phyloP scores from a whole-genome alignment of 306 rosid genomes.

The Myrica gale region DNA sequence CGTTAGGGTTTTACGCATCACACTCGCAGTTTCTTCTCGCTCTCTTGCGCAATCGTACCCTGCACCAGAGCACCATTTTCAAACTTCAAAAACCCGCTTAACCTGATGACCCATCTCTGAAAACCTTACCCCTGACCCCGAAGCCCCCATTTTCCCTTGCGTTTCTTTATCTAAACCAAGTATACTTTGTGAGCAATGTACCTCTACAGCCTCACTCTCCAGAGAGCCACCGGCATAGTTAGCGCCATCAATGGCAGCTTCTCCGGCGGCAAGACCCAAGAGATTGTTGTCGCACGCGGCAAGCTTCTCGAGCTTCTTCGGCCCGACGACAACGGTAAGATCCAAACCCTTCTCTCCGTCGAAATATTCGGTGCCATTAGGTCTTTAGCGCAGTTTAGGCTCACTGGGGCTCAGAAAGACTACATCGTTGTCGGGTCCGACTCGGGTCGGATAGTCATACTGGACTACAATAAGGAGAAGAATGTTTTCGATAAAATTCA shows the following conservation, averaged over 20 bases:
- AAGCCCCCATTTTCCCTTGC: neutral
- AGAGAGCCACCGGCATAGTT: conserved; percentile 85
- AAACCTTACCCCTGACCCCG: neutral
- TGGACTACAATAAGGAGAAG: conserved; percentile 78
- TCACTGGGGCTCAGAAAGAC: conserved; percentile 85
- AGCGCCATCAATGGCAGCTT: conserved; percentile 91
- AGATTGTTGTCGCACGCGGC: conserved; percentile 88
- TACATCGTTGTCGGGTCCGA: conserved; percentile 87
- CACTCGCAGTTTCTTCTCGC: neutral
- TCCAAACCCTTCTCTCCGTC: conserved; percentile 92
- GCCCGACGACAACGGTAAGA: conserved; percentile 85
- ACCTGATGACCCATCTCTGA: neutral
- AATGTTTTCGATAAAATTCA: conserved; percentile 85
- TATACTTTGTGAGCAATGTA: conserved; percentile 51
- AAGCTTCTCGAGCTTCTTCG: conserved; percentile 94
- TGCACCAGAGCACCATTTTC: neutral
- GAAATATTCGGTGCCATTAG: conserved; percentile 85
- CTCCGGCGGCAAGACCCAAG: conserved; percentile 94
- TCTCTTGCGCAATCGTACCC: neutral
- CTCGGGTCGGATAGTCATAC: conserved; percentile 89
- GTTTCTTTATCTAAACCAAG: conserved; percentile 2
- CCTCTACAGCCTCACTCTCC: conserved; percentile 89
- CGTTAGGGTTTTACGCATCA: neutral
- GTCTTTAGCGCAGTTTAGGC: conserved; percentile 81
- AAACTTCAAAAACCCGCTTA: neutral